phyloP scores from a whole-genome alignment of 1,284 basidiomycete genomes.

The Fereydounia khargensis region DNA sequence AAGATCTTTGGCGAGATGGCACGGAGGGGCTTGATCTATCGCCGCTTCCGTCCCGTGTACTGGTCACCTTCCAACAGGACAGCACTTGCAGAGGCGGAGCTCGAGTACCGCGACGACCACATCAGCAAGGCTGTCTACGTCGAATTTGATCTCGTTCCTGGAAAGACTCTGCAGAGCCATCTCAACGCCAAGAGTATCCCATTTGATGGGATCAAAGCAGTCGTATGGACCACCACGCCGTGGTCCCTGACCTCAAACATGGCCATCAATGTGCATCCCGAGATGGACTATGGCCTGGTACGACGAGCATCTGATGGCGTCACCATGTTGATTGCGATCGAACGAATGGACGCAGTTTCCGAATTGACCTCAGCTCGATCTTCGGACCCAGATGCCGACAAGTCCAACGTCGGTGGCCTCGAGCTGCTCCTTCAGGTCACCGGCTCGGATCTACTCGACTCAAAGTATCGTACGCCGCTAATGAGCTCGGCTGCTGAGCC shows the following conservation, averaged over 20 bases:
- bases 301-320: constrained; percentile 29
- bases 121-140: constrained; percentile 85
- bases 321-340: neutral
- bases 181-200: constrained; percentile 8
- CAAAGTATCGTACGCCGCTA: constrained; percentile 72
- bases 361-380: neutral
- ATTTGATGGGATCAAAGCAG: constrained; percentile 62
- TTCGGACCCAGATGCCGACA: neutral
- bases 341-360: neutral
- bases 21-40: constrained; percentile 72
- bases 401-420: neutral
- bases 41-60: constrained; percentile 84
- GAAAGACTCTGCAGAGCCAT: constrained; percentile 1
- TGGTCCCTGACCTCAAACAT: constrained; percentile 97
- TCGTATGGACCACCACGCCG: constrained; percentile 98
- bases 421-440: constrained; percentile 17
- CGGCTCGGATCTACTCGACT: constrained; percentile 63
- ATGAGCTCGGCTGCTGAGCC: constrained; percentile 56
- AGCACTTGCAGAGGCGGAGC: constrained; percentile 91
- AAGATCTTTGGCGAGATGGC: constrained; percentile 86
- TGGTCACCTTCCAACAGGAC: constrained; percentile 94
- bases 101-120: constrained; percentile 86
- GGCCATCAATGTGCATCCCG: constrained; percentile 80
- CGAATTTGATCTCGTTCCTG: constrained; percentile 63
- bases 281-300: constrained; percentile 71